Conservation (phyloP, 768 basidiomycete genomes). For the Naganishia kalamii region DNA sequence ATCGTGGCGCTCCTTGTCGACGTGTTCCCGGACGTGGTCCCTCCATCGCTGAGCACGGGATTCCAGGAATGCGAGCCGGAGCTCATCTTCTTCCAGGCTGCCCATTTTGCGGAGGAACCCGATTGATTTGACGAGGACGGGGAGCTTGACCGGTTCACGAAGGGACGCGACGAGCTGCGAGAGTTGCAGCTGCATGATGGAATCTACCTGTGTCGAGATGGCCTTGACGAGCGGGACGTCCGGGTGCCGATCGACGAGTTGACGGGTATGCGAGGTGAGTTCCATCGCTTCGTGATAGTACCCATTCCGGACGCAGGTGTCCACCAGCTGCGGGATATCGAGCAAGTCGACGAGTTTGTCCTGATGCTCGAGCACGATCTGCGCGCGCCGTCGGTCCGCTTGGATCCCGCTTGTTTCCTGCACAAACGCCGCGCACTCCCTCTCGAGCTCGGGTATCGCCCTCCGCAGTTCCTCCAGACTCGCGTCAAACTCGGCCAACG, state of each 20-base stretch:
- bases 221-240: conserved; percentile 52
- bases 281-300: conserved; percentile 88
- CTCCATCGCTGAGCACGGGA: conserved; percentile 64
- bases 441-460: conserved; percentile 67
- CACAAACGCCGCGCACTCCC: conserved; percentile 64
- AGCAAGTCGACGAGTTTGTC: conserved; percentile 87
- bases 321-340: conserved; percentile 81
- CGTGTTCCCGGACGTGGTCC: conserved; percentile 51
- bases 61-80: conserved; percentile 78
- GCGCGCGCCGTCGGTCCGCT: conserved; percentile 65
- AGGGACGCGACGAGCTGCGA: conserved; percentile 69
- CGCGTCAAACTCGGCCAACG: conserved; percentile 66
- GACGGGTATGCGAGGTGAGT: conserved; percentile 64
- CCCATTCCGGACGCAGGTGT: conserved; percentile 86
- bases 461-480: conserved; percentile 65
- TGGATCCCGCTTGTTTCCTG: conserved; percentile 66
- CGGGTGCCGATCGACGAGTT: conserved; percentile 51
- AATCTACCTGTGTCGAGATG: conserved; percentile 53
- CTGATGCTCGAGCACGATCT: conserved; percentile 84
- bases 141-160: conserved; percentile 79
- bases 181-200: conserved; percentile 54
- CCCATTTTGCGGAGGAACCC: conserved; percentile 80
- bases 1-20: conserved; percentile 60
- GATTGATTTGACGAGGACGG: conserved; percentile 81
- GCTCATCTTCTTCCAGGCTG: conserved; percentile 62